phyloP scores from a whole-genome alignment of 208 protist species.

The Acanthamoeba healyi region DNA sequence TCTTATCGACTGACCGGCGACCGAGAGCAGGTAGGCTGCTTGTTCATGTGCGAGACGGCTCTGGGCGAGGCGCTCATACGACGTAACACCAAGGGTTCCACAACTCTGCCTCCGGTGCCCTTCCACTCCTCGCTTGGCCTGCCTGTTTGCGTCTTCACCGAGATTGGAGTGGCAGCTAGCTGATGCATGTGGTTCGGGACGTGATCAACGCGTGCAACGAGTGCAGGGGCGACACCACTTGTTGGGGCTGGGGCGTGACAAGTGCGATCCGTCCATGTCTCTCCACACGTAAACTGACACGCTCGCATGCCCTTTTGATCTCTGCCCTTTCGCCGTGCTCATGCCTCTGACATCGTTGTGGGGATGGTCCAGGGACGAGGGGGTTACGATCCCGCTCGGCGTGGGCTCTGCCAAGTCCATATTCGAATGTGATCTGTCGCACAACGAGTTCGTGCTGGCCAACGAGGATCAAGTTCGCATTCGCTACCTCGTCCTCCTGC shows the following conservation, averaged over 20 bases:
- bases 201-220: not conserved
- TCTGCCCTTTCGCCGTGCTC: not conserved
- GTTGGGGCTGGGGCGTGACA: not conserved
- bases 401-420: not conserved
- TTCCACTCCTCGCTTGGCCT: too few species aligned
- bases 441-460: not conserved
- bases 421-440: not conserved
- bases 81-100: not conserved
- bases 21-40: too few species aligned
- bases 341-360: not conserved
- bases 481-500: not conserved
- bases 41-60: not conserved
- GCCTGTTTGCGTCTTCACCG: not conserved
- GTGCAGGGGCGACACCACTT: not conserved
- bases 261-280: not conserved
- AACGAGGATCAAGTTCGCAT: not conserved
- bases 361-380: not conserved
- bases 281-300: not conserved
- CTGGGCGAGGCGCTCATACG: not conserved
- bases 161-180: not conserved
- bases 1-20: too few species aligned
- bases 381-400: not conserved
- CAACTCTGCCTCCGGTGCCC: not conserved
- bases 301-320: too few species aligned
- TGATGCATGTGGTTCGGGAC: not conserved